These are phyloP conservation scores for Tetradesmus obliquus DNA, from an alignment of 139 green algal genomes.

Conservation along the genomic window DNA sequence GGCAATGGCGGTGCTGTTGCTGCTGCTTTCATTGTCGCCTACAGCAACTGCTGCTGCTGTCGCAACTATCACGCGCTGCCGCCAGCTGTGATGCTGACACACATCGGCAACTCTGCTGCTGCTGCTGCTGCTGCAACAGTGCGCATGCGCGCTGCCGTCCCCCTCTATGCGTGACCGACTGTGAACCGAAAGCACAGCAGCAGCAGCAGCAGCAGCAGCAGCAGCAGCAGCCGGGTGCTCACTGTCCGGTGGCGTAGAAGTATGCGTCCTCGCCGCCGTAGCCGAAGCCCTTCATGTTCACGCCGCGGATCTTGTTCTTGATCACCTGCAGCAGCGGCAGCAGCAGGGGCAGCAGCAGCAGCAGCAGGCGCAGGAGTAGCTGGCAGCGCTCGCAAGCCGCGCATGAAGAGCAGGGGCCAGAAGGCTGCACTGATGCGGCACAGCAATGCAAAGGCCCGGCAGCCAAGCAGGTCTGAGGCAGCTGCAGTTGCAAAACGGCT, in stretches of 20 bases:
- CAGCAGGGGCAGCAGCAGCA: background rate
- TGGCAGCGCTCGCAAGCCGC: background rate
- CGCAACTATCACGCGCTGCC: background rate
- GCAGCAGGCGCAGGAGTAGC: background rate
- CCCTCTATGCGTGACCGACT: too few species aligned
- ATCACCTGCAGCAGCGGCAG: conserved; percentile 42
- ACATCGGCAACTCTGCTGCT: background rate
- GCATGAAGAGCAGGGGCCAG: background rate
- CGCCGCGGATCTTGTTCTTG: conserved; percentile 69
- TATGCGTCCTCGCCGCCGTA: conserved; percentile 92
- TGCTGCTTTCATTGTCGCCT: background rate
- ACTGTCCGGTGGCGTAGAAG: conserved; percentile 73
- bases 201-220: background rate
- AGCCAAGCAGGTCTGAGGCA: background rate
- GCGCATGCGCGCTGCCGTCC: background rate
- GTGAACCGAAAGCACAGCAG: background rate
- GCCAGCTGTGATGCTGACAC: background rate
- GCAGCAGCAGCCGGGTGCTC: background rate
- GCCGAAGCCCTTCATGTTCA: conserved; percentile 79
- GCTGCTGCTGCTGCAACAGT: background rate
- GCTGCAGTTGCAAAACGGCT: background rate
- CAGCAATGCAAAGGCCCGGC: background rate
- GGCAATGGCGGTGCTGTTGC: background rate
- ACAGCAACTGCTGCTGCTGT: background rate
- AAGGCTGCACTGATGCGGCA: background rate